Percentiles rank a stretch among this genome's conserved stretches.
Conservation (phyloP, 768 basidiomycete genomes). For the Mycena leptocephala region DNA sequence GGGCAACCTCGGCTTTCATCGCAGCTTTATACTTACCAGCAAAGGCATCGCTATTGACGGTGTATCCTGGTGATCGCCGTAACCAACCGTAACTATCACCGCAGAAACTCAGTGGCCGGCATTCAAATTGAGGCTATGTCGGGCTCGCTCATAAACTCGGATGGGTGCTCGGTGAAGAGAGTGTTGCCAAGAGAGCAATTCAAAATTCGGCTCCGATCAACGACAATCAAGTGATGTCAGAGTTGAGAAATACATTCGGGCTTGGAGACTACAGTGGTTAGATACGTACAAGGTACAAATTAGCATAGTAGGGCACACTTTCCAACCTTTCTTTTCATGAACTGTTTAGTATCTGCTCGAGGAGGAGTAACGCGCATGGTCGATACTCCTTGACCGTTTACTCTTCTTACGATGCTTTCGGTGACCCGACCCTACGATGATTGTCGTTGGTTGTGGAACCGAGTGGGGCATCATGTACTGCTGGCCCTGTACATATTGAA, state of each 20-base stretch:
- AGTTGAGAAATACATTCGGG: neutral
- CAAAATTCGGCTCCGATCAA: no score
- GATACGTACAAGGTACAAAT: neutral
- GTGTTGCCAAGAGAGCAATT: no score
- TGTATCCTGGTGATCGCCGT: neutral
- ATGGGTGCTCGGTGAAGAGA: no score
- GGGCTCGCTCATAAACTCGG: no score
- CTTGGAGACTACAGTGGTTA: no score
- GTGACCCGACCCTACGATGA: conserved; percentile 46
- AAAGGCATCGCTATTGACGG: conserved; percentile 1
- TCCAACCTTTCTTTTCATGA: neutral
- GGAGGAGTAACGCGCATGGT: conserved; percentile 29
- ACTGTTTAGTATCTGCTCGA: neutral
- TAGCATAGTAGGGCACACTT: neutral
- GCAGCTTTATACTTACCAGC: conserved; percentile 51
- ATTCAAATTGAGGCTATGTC: no score
- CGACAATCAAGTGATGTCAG: no score
- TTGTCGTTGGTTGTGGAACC: conserved; percentile 42
- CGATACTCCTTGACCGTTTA: conserved; percentile 48
- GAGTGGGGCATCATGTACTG: conserved; percentile 23
- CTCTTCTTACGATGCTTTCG: conserved; percentile 49
- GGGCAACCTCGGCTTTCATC: conserved; percentile 13
- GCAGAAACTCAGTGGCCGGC: no score
- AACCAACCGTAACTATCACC: conserved; percentile 7
- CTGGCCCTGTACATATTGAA: conserved; percentile 28